phyloP scores from a whole-genome alignment of 2,329 filamentous ascomycete species.

The Epichloe glyceriae region DNA sequence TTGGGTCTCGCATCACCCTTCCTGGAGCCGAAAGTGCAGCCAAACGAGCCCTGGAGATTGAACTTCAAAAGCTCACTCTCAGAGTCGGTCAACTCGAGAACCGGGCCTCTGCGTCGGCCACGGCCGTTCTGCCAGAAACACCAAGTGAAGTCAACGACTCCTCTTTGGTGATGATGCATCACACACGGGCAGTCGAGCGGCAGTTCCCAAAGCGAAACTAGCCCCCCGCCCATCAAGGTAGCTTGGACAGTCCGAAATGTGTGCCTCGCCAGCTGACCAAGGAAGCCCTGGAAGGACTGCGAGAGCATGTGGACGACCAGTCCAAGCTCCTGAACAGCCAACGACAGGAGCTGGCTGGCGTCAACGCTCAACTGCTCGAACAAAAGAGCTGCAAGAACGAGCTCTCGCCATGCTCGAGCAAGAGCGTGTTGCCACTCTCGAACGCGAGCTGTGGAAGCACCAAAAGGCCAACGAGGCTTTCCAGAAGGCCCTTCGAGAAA shows the following conservation, averaged over 20 bases:
- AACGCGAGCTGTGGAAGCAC: conserved; percentile 90
- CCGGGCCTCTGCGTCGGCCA: conserved; percentile 49
- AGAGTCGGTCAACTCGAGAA: conserved; percentile 75
- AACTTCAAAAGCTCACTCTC: conserved; percentile 65
- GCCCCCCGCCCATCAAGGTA: conserved; percentile 28
- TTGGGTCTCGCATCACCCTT: conserved; percentile 47
- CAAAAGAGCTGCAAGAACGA: conserved; percentile 77
- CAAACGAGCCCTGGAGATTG: conserved; percentile 69
- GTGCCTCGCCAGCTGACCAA: conserved; percentile 49
- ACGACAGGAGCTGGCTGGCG: conserved; percentile 70
- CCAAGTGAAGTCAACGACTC: conserved; percentile 63
- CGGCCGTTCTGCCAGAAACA: conserved; percentile 60
- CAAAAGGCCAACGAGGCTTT: conserved; percentile 98
- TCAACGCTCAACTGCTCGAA: conserved; percentile 73
- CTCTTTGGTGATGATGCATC: conserved; percentile 45
- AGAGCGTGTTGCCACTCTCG: conserved; percentile 76
- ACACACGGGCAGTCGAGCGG: conserved; percentile 27
- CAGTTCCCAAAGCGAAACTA: conserved; percentile 30
- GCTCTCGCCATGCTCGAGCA: conserved; percentile 73
- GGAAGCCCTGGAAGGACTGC: conserved; percentile 72
- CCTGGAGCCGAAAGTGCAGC: conserved; percentile 64
- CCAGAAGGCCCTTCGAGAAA: conserved; percentile 91
- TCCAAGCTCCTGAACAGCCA: conserved; percentile 84
- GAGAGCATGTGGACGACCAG: conserved; percentile 86
- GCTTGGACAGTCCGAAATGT: conserved; percentile 23